Evolutionary conservation across 2,329 filamentous ascomycete genomes (phyloP), one percentile per base, ranked within the genome.

Genomic region (Exophiala bonariae): DNA sequence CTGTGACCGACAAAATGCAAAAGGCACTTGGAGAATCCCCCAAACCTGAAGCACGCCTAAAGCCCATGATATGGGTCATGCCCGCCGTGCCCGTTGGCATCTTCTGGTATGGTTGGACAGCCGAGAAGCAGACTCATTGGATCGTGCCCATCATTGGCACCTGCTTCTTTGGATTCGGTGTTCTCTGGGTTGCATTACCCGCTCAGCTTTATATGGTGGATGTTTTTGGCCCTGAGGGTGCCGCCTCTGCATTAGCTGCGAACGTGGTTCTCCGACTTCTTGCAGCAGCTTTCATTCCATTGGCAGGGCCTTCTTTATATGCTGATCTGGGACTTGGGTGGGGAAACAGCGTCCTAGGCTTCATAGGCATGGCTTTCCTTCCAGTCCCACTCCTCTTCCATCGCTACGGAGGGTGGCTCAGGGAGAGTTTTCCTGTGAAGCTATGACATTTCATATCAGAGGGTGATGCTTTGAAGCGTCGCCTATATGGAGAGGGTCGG

Each of bases 161-260:
- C 33, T 32, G 35, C 33, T 43, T 61, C 28, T 44, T 66, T 39
- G 59, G 63, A 1, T 37, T 64, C 44, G 61, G 61, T 40, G 23
- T 35, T 35, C 35, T 57, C 38, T 63, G 49, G 42, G 26, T 55
- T 20, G 40, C 52, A 34, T 53, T 64, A 48, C 59, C 63, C 2
- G 47, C 49, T 17, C 62, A 65, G 32, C 50, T 69, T 1, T 69
- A 69, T 47, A 49, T 67, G 18, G 51, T 67, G 11, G 66, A 69
- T 39, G 57, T 54, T 2, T 68, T 66, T 54, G 59, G 61, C 9
- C 50, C 60, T 7, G 47, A 58, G 28, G 61, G 52, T 13, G 63
- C 61, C 13, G 66, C 66, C 2, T 67, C 64, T 13, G 66, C 66
- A 4, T 37, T 68, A 22, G 65, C 63, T 17, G 63, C 61, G 6